phyloP scores from a whole-genome alignment of 495 filamentous ascomycete species.

The Penicillium bialowiezense region DNA sequence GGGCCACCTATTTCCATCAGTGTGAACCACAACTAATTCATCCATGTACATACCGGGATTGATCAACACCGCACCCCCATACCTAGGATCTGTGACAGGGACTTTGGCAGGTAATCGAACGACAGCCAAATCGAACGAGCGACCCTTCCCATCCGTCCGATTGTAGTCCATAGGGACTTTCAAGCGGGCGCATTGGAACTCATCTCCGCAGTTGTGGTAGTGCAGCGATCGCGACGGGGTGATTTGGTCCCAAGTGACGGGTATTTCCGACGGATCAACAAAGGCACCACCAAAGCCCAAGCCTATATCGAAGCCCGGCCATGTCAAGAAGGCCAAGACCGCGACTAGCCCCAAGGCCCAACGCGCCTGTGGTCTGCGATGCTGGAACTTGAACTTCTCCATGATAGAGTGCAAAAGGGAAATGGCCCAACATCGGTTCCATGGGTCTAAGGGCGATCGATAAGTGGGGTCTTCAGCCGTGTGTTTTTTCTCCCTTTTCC shows the following conservation, averaged over 20 bases:
- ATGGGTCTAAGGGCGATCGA: not conserved
- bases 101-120: conserved; percentile 48
- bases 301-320: too few relatives aligned
- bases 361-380: not conserved
- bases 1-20: conserved; percentile 39
- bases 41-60: conserved; percentile 39
- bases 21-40: not conserved
- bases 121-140: conserved; percentile 49
- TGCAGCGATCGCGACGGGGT: conserved; percentile 27
- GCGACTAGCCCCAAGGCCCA: not conserved
- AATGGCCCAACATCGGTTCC: not conserved
- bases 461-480: too few relatives aligned
- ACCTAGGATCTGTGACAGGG: conserved; percentile 40
- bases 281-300: too few relatives aligned
- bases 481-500: too few relatives aligned
- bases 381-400: not conserved
- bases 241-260: conserved; percentile 28
- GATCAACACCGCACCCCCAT: conserved; percentile 44
- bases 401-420: not conserved
- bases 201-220: conserved; percentile 41
- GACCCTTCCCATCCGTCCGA: conserved; percentile 30
- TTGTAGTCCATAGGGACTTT: conserved; percentile 59
- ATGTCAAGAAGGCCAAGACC: not conserved
- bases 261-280: conserved; percentile 1
- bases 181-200: conserved; percentile 53